phyloP scores from a whole-genome alignment of 106 monocot genomes.

The Posidonia australis region DNA sequence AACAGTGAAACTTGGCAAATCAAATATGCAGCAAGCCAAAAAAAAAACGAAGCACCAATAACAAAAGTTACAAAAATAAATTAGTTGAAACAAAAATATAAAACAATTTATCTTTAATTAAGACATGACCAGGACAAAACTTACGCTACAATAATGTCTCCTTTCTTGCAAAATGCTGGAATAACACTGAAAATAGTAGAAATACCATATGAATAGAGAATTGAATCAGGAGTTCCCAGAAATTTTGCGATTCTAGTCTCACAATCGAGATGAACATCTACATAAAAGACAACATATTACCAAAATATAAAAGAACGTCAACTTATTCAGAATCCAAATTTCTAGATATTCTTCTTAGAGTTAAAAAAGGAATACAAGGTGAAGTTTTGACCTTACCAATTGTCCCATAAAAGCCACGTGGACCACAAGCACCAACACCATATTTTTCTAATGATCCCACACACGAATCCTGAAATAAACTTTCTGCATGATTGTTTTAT shows the following conservation, averaged over 20 bases:
- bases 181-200: conserved; percentile 99
- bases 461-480: conserved; percentile 60
- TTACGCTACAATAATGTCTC: conserved; percentile 96
- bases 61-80: too few relatives aligned
- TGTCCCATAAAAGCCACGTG: conserved; percentile 95
- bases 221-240: conserved; percentile 86
- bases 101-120: not conserved
- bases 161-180: conserved; percentile 98
- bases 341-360: not conserved
- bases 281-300: conserved; percentile 10
- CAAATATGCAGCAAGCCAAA: too few relatives aligned
- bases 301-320: conserved; percentile 1
- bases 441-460: conserved; percentile 87
- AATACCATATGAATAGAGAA: conserved; percentile 94
- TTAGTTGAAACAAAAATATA: too few relatives aligned
- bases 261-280: conserved; percentile 98
- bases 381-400: conserved; percentile 38
- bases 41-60: too few relatives aligned
- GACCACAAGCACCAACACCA: conserved; percentile 98
- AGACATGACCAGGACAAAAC: conserved; percentile 17
- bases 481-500: not conserved
- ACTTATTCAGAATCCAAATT: not conserved
- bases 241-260: conserved; percentile 90
- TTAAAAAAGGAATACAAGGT: not conserved
- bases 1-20: too few relatives aligned